Percentiles rank a stretch among this genome's conserved stretches.
Evolutionary conservation across 2,329 filamentous ascomycete species (phyloP).

Genomic region (Polytolypa hystricis): DNA sequence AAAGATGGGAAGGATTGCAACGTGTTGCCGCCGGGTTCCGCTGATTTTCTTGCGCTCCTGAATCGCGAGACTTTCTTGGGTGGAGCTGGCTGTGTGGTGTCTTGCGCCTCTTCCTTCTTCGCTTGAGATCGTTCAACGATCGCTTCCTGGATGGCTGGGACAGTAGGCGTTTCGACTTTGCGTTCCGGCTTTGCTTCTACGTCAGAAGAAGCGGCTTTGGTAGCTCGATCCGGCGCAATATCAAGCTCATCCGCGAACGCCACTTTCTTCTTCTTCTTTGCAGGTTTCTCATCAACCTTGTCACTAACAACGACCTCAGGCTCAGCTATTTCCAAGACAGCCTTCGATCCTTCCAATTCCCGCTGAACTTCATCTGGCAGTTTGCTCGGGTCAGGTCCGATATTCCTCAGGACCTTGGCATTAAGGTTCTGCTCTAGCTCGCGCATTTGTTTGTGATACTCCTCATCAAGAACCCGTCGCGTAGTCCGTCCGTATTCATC

Average conservation of each 20-base stretch:
- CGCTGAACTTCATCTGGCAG: slow-evolving; percentile 24
- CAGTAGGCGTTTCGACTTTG: slow-evolving; percentile 27
- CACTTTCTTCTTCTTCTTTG: slow-evolving; percentile 55
- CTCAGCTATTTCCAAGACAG: slow-evolving; percentile 8
- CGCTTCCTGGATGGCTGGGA: slow-evolving; percentile 29
- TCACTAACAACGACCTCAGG: slow-evolving; percentile 8
- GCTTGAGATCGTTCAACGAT: slow-evolving; percentile 32
- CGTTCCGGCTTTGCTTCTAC: slow-evolving; percentile 17
- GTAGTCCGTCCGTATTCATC: slow-evolving; percentile 68
- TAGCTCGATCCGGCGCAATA: slow-evolving; percentile 42
- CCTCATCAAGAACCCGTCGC: slow-evolving; percentile 54
- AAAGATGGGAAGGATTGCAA: slow-evolving; percentile 4
- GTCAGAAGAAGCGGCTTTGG: slow-evolving; percentile 12
- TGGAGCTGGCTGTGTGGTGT: slow-evolving; percentile 14
- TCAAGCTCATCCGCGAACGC: slow-evolving; percentile 69
- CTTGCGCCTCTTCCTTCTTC: slow-evolving; percentile 13
- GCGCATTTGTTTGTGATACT: slow-evolving; percentile 72
- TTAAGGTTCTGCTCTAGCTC: slow-evolving; percentile 69
- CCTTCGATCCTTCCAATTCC: slow-evolving; percentile 18
- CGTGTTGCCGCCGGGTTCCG: slow-evolving; percentile 7
- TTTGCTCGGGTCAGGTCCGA: slow-evolving; percentile 39
- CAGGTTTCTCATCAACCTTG: slow-evolving; percentile 11
- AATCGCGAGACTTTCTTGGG: slow-evolving; percentile 35
- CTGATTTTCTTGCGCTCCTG: slow-evolving; percentile 25
- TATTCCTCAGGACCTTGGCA: slow-evolving; percentile 44